phyloP scores from a whole-genome alignment of 2,329 filamentous ascomycete species.

The Talaromyces marneffei region DNA sequence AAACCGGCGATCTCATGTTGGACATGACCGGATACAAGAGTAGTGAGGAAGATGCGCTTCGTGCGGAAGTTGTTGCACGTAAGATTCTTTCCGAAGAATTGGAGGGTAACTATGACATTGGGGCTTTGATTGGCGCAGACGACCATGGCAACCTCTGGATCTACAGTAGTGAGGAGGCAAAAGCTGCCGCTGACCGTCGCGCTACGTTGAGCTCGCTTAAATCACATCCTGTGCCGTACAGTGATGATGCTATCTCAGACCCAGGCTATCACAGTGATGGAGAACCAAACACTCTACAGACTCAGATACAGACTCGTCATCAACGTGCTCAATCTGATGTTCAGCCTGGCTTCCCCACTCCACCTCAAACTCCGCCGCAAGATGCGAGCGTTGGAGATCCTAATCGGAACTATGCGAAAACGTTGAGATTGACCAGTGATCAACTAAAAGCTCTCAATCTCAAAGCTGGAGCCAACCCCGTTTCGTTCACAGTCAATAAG shows the following conservation, averaged over 20 bases:
- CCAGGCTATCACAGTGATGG: conserved; percentile 94
- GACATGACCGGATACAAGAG: conserved; percentile 98
- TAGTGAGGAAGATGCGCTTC: conserved; percentile 83
- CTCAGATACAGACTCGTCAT: conserved; percentile 47
- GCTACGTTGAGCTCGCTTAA: conserved; percentile 49
- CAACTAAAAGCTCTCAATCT: conserved; percentile 82
- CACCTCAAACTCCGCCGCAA: conserved; percentile 49
- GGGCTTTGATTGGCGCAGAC: conserved; percentile 88
- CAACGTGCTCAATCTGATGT: conserved; percentile 60
- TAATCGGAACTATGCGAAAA: conserved; percentile 91
- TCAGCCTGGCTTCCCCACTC: conserved; percentile 61
- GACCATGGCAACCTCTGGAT: conserved; percentile 99
- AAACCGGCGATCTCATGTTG: conserved; percentile 89
- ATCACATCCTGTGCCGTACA: conserved; percentile 44
- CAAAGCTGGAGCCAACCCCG: conserved; percentile 78
- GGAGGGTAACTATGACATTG: conserved; percentile 93
- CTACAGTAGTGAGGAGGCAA: conserved; percentile 95
- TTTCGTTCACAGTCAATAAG: conserved; percentile 94
- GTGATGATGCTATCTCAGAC: conserved; percentile 80
- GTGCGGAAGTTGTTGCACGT: conserved; percentile 86
- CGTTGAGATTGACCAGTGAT: conserved; percentile 86
- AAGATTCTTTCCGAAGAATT: conserved; percentile 90
- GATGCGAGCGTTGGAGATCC: conserved; percentile 55
- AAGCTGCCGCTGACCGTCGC: conserved; percentile 72
- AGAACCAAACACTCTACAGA: conserved; percentile 61